Evolutionary conservation across 208 protist genomes (phyloP), one percentile per base, ranked within the genome.

Genomic region (Trichomonas vaginalis): DNA sequence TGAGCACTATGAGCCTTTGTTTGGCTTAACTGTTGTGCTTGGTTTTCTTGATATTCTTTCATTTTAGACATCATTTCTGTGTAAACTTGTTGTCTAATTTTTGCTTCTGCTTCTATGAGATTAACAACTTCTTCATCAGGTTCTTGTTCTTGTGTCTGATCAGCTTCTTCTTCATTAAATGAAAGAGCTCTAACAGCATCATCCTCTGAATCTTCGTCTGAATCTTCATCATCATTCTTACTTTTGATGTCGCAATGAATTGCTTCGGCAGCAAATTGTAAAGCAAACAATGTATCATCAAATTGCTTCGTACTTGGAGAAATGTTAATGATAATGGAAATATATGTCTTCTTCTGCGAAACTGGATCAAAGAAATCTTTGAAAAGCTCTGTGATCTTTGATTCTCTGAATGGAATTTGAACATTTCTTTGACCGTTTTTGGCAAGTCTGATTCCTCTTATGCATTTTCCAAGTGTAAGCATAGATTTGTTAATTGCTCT

Each of bases 41-140:
- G 37, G 32, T 37, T 40, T 45, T 88, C 82, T 48, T 88, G 82
- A 23, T 47, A 45, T 32, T 88, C 37, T 48, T 47, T 45, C 23
- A 88, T 23, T n/a, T 40, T 45, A 15, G 14, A 0, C 37, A 40
- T 40, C 82, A 88, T 88, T 88, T 88, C 82, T 37, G 12, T 40
- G 32, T 88, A 40, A 88, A 88, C 40, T 88, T 88, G n/a, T 88
- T 88, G 82, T n/a, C 82, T 45, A 48, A 88, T 88, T 48, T 88
- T 88, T n/a, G 82, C 82, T 88, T 88, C 82, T 47, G 79, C 79
- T 15, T 35, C 79, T 42, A 42, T 40, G 15, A 83, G 37, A 35
- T 42, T 83, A 12, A n/a, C 37, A 9, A 88, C 40, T 48, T 88
- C 40, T 88, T 45, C 17, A 21, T 42, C 82, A 88, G 14, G 14